A percentile compares a stretch with the other conserved stretches of the same genome.
Evolutionary conservation across 352 stramenopile genomes (phyloP).

Genomic region (Ochromonadaceae sp.): DNA sequence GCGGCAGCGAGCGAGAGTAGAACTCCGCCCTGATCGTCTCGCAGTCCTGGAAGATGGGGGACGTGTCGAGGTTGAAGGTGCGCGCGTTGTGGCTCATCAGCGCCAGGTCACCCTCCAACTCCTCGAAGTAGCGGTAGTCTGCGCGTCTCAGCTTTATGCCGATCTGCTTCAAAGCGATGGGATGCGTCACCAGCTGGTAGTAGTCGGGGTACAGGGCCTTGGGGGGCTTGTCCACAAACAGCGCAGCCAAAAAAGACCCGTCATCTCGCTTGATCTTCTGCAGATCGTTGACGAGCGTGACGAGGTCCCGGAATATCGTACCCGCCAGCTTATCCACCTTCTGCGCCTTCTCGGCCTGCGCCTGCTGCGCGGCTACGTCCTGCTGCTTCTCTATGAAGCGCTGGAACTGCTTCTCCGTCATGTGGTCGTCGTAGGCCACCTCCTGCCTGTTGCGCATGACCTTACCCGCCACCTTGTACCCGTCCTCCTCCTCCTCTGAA

Average conservation of each 20-base stretch:
- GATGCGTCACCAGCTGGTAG: slow-evolving; percentile 23
- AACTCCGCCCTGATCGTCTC: slow-evolving; percentile 9
- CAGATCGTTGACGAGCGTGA: neutral
- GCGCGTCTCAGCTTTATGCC: slow-evolving; percentile 8
- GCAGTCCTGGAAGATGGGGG: slow-evolving; percentile 17
- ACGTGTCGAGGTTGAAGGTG: slow-evolving; percentile 24
- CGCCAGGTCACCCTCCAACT: slow-evolving; percentile 23
- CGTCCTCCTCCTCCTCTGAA: slow-evolving; percentile 19
- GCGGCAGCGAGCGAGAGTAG: no score
- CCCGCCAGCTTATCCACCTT: neutral
- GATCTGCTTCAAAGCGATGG: slow-evolving; percentile 25
- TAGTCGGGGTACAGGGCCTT: slow-evolving; percentile 20
- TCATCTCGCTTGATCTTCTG: neutral
- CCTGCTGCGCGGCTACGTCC: slow-evolving; percentile 28
- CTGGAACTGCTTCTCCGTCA: slow-evolving; percentile 52
- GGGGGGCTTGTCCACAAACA: slow-evolving; percentile 13
- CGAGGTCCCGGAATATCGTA: neutral
- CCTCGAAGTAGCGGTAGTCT: slow-evolving; percentile 22
- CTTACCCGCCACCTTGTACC: slow-evolving; percentile 22
- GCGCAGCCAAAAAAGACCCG: neutral
- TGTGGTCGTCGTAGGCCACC: slow-evolving; percentile 44
- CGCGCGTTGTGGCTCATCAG: slow-evolving; percentile 26
- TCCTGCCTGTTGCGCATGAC: slow-evolving; percentile 11
- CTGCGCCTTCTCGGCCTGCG: slow-evolving; percentile 31
- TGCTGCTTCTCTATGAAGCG: slow-evolving; percentile 51